Evolutionary conservation across 73 alveolate species (phyloP), one percentile per base, ranked within the genome.

Genomic region (Paramecium caudatum): DNA sequence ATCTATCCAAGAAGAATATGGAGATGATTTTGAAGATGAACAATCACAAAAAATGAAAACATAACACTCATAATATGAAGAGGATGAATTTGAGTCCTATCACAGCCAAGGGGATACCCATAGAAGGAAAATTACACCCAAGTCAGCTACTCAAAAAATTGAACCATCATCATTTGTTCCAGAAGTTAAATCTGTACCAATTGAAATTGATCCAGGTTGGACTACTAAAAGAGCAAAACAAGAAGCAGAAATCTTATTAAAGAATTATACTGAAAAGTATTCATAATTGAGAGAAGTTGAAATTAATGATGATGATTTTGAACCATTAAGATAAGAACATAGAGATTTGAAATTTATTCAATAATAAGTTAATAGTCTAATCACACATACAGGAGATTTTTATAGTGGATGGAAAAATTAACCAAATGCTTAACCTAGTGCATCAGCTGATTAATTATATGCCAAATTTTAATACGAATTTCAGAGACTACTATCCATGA

Each of bases 121-220:
- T 23, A 55, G 80, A 55, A 55, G 7, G 80, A 55, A 55, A 10
- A 23, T 25, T 21, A 55, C 80, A 27, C 80, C 80, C 23, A 55
- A 55, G 30, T 55, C 80, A 10, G 30, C 30, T 4, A 55, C 46
- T 55, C 46, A 55, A 5, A 55, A 55, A 55, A 55, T 55, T 9
- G 9, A 37, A 2, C 80, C 80, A 27, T 55, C 23, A 55, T 27
- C 80, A 2, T 55, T 55, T 33, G 83, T 65, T 12, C 83, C 83
- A 25, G 47, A 65, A 33, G n/a, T 65, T n/a, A 36, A 33, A 65
- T 33, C 50, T 25, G 15, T 33, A 1, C 83, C 83, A 16, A 65
- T 65, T 33, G 83, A 65, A 65, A 65, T 65, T 32, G 83, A 65
- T 13, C 50, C 47, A n/a, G 83, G 83, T 12, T 65, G 83, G 83